A percentile compares a stretch with the other conserved stretches of the same genome.
Evolutionary conservation across 768 basidiomycete genomes (phyloP).

Genomic region (Boletellus emodensis): DNA sequence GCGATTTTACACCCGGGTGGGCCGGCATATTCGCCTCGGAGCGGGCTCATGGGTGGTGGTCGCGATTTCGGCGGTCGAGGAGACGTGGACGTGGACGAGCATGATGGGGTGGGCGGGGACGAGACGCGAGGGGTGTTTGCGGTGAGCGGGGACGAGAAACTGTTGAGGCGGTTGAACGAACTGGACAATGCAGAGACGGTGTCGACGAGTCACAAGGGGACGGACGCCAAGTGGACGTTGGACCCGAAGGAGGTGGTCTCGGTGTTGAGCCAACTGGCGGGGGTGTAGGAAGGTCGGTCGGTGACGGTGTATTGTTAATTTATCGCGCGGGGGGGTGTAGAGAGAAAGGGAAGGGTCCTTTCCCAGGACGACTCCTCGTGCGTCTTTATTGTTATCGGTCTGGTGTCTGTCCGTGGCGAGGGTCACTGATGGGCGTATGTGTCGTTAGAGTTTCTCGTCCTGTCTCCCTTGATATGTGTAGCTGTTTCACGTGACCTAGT

Average conservation of each 20-base stretch:
- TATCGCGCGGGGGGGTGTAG: too few species aligned
- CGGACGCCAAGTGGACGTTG: conserved; percentile 71
- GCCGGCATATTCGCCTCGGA: conserved; percentile 35
- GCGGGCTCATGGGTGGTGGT: conserved; percentile 19
- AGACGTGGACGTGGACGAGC: conserved; percentile 4
- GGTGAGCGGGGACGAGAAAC: conserved; percentile 72
- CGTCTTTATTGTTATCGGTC: too few species aligned
- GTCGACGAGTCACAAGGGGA: conserved; percentile 67
- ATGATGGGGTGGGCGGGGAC: conserved; percentile 28
- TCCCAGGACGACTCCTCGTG: too few species aligned
- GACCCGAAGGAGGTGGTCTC: conserved; percentile 34
- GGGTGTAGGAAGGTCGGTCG: neutral
- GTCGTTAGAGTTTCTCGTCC: too few species aligned
- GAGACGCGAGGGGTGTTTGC: conserved; percentile 61
- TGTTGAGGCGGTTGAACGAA: conserved; percentile 72
- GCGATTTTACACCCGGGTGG: conserved; percentile 70
- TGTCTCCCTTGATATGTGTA: too few species aligned
- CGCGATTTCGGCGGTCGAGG: neutral
- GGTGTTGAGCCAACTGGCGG: conserved; percentile 26
- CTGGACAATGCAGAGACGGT: conserved; percentile 69
- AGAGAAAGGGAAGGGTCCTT: too few species aligned
- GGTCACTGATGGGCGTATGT: too few species aligned
- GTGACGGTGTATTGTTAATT: too few species aligned
- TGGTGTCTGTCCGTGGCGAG: too few species aligned
- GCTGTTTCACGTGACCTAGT: too few species aligned